Conservation (phyloP, 129 eudicot genomes). For the Smallanthus sonchifolius region DNA sequence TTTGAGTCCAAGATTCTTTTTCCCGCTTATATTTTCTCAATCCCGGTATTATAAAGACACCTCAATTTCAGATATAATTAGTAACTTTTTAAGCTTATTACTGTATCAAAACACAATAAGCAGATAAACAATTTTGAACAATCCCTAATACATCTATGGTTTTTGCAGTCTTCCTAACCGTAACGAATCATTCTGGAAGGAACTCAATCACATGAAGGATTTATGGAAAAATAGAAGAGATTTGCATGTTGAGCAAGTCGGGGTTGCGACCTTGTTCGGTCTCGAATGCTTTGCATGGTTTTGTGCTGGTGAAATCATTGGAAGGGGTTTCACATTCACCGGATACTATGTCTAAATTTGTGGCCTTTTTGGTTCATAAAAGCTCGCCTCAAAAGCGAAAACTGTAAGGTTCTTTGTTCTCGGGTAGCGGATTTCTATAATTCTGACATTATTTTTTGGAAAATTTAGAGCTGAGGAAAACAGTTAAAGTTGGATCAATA, state of each 20-base stretch:
- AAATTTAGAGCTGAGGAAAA: not conserved
- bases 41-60: too few relatives aligned
- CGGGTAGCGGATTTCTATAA: not conserved
- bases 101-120: too few relatives aligned
- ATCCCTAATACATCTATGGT: not conserved
- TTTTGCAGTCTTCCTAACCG: constrained; percentile 3
- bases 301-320: constrained; percentile 2
- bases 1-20: too few relatives aligned
- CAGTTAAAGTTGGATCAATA: not conserved
- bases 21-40: too few relatives aligned
- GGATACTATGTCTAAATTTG: constrained; percentile 4
- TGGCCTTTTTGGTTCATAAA: not conserved
- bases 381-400: not conserved
- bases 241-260: constrained; percentile 1
- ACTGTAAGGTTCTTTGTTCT: not conserved
- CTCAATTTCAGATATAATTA: too few relatives aligned
- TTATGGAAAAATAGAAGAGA: constrained; percentile 7
- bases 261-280: not conserved
- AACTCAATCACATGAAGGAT: constrained; percentile 2
- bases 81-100: too few relatives aligned
- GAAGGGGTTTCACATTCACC: constrained; percentile 3
- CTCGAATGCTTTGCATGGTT: constrained; percentile 10
- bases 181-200: not conserved
- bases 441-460: not conserved
- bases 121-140: not conserved